Evolutionary conservation across 2,329 filamentous ascomycete genomes (phyloP).

Genomic region (Dothistroma septosporum): DNA sequence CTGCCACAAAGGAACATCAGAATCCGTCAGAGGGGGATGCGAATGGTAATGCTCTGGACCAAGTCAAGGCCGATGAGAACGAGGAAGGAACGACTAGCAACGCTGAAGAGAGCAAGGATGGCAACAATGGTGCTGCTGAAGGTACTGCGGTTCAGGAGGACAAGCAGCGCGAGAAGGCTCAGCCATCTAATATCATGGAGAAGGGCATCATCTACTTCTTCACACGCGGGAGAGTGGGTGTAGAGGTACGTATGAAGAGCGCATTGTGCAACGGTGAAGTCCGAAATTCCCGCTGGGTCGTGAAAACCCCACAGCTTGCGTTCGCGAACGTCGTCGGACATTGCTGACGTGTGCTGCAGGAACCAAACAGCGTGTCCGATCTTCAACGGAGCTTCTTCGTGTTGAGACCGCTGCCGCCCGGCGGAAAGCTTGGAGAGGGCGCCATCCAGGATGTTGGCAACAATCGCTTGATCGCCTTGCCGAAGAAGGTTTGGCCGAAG

Average conservation of each 20-base stretch:
- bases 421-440: slow-evolving; percentile 62
- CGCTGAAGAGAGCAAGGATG: slow-evolving; percentile 20
- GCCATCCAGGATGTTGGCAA: slow-evolving; percentile 55
- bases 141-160: slow-evolving; percentile 47
- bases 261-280: neutral
- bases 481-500: slow-evolving; percentile 77
- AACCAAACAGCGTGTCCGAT: slow-evolving; percentile 65
- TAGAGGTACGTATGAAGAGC: slow-evolving; percentile 43
- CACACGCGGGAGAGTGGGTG: slow-evolving; percentile 69
- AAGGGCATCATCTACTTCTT: slow-evolving; percentile 93
- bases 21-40: slow-evolving; percentile 3
- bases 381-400: slow-evolving; percentile 76
- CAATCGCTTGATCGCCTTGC: slow-evolving; percentile 69
- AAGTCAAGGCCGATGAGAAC: slow-evolving; percentile 31
- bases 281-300: neutral
- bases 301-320: neutral
- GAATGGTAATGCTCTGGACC: slow-evolving; percentile 27
- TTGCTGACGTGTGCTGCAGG: slow-evolving; percentile 21
- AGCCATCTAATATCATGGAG: slow-evolving; percentile 66
- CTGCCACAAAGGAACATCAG: slow-evolving; percentile 11
- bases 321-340: neutral
- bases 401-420: slow-evolving; percentile 65
- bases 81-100: slow-evolving; percentile 30
- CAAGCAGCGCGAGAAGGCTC: slow-evolving; percentile 47
- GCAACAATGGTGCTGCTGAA: slow-evolving; percentile 10